Percentiles rank a stretch among this genome's conserved stretches.
These are phyloP conservation scores for Apium graveolens DNA, from an alignment of 129 eudicot genomes.

Conservation along the genomic window DNA sequence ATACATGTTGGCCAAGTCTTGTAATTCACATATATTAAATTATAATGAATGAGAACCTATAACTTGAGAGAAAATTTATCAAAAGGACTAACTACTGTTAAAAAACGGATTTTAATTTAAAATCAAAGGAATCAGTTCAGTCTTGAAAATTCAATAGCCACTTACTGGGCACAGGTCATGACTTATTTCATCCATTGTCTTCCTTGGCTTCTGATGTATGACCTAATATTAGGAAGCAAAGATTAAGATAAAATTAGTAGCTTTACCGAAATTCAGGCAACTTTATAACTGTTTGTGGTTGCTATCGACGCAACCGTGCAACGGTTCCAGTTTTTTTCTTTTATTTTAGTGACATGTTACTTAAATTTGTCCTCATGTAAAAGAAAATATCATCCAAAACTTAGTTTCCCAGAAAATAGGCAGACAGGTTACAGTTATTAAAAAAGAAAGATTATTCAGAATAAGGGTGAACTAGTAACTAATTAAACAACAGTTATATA, in stretches of 20 bases:
- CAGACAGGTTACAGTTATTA: neutral
- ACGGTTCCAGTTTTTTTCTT: neutral
- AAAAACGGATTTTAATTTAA: neutral
- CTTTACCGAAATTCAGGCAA: neutral
- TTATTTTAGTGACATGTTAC: neutral
- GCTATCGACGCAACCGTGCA: neutral
- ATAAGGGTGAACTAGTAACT: neutral
- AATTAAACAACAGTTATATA: neutral
- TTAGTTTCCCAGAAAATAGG: neutral
- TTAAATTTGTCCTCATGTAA: neutral
- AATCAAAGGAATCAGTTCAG: neutral
- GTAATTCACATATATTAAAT: too few relatives aligned
- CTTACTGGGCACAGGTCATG: slow-evolving; percentile 88
- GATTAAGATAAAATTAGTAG: neutral
- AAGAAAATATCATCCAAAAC: too few relatives aligned
- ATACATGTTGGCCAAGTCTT: too few relatives aligned
- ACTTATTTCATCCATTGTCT: slow-evolving; percentile 78
- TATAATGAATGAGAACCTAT: too few relatives aligned
- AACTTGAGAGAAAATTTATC: too few relatives aligned
- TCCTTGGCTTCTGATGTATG: slow-evolving; percentile 46
- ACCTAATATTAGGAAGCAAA: slow-evolving; percentile 28
- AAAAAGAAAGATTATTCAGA: neutral
- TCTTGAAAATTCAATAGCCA: neutral
- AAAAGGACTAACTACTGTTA: neutral
- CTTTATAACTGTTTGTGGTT: neutral